A percentile compares a stretch with the other conserved stretches of the same genome.
Evolutionary conservation across 306 rosid genomes (phyloP).

Genomic region (Carpinus viminea): DNA sequence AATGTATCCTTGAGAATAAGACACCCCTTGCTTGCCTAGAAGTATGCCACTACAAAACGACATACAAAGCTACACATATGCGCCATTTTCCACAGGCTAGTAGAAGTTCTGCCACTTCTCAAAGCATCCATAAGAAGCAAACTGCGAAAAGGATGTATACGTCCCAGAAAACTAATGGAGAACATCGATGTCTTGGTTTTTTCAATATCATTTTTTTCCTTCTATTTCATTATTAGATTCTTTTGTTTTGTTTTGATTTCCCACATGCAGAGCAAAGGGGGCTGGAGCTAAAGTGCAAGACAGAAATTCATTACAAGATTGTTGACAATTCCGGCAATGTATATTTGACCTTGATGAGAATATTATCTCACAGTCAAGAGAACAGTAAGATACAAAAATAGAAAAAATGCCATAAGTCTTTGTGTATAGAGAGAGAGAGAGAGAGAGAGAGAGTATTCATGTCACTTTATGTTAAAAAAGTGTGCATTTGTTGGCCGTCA

Average conservation of each 20-base stretch:
- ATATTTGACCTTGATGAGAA: background rate
- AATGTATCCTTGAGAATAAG: background rate
- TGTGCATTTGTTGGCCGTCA: too few species aligned
- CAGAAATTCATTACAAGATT: background rate
- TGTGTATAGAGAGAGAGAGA: background rate
- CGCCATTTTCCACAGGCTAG: constrained; percentile 6
- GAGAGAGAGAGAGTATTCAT: background rate
- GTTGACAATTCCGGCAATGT: background rate
- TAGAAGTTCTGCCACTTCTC: constrained; percentile 15
- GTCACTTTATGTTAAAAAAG: background rate
- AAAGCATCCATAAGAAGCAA: constrained; percentile 18
- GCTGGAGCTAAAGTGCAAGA: background rate
- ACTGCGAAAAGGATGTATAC: background rate
- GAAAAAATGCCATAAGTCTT: too few species aligned
- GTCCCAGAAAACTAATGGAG: constrained; percentile 6
- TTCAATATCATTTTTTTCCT: background rate
- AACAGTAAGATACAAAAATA: too few species aligned
- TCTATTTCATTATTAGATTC: background rate
- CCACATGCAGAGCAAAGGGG: background rate
- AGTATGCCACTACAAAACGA: constrained; percentile 19
- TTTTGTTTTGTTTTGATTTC: too few species aligned
- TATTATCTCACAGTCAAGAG: background rate
- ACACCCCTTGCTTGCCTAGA: background rate
- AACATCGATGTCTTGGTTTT: background rate
- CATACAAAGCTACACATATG: constrained; percentile 10